Conservation (phyloP, 148 eudicot species). For the Rheum nobile region DNA sequence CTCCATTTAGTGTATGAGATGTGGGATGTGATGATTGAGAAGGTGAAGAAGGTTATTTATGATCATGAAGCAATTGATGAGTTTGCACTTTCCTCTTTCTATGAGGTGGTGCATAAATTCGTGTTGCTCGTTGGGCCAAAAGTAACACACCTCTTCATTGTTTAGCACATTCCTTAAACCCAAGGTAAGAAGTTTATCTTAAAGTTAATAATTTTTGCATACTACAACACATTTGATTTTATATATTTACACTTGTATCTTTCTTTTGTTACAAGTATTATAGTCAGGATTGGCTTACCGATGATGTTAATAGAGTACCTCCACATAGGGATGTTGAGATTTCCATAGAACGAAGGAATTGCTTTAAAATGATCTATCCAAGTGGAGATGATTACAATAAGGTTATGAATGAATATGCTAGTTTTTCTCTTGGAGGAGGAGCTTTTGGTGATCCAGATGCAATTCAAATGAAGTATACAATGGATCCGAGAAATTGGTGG, state of each 20-base stretch:
- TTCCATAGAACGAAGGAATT: not conserved
- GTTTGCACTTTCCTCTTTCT: not conserved
- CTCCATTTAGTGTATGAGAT: conserved; percentile 20
- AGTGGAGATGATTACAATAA: not conserved
- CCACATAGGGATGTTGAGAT: conserved; percentile 4
- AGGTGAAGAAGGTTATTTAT: conserved; percentile 1
- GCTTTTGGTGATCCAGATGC: too few species aligned
- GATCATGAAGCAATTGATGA: not conserved
- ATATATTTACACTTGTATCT: not conserved
- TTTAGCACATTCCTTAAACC: conserved; percentile 18
- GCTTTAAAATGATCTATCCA: conserved; percentile 4
- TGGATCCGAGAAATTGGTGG: too few species aligned
- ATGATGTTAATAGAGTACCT: too few species aligned
- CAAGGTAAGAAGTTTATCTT: conserved; percentile 1
- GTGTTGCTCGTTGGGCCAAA: too few species aligned
- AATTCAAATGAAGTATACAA: too few species aligned
- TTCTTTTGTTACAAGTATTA: not conserved
- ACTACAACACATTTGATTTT: not conserved
- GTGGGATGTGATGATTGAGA: conserved; percentile 14
- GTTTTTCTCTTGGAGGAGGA: too few species aligned
- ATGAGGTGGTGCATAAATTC: conserved; percentile 7
- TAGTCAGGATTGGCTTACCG: too few species aligned
- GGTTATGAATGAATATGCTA: too few species aligned
- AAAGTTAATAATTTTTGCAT: not conserved
- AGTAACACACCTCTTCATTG: conserved; percentile 14